Evolutionary conservation across 345 rosid species (phyloP).

Genomic region (Populus davidiana): DNA sequence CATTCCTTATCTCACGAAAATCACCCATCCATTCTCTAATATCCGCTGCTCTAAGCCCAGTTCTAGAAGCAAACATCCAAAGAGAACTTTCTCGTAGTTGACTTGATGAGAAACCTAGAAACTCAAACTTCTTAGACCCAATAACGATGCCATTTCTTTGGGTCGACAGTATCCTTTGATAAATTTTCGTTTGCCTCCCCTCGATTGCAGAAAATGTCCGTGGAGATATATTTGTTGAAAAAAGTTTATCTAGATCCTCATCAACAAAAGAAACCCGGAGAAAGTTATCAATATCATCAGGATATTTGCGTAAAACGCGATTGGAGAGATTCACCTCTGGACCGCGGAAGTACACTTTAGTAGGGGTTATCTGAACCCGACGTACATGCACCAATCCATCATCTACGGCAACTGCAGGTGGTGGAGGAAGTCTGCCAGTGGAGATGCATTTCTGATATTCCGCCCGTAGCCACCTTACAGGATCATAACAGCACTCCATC

Average conservation of each 20-base stretch:
- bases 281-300: constrained; percentile 37
- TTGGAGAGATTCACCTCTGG: constrained; percentile 56
- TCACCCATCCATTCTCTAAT: constrained; percentile 49
- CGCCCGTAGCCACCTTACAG: constrained; percentile 40
- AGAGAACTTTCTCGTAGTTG: constrained; percentile 49
- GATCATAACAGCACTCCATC: constrained; percentile 45
- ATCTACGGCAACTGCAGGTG: constrained; percentile 30
- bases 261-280: constrained; percentile 48
- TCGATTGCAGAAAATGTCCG: not conserved
- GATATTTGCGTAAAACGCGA: constrained; percentile 44
- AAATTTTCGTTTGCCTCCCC: constrained; percentile 28
- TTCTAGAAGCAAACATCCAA: constrained; percentile 66
- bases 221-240: constrained; percentile 24
- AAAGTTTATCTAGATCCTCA: constrained; percentile 43
- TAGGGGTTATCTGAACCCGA: constrained; percentile 50
- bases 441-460: constrained; percentile 5
- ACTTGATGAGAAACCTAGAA: constrained; percentile 56
- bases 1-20: constrained; percentile 39
- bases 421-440: constrained; percentile 17
- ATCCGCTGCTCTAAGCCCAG: constrained; percentile 32
- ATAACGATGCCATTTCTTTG: constrained; percentile 45
- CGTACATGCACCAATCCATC: constrained; percentile 41
- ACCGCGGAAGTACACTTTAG: constrained; percentile 46
- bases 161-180: constrained; percentile 38
- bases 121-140: constrained; percentile 42